Base-by-base conservation (phyloP, 2,329 filamentous ascomycete species). In the Fusarium illudens region DNA sequence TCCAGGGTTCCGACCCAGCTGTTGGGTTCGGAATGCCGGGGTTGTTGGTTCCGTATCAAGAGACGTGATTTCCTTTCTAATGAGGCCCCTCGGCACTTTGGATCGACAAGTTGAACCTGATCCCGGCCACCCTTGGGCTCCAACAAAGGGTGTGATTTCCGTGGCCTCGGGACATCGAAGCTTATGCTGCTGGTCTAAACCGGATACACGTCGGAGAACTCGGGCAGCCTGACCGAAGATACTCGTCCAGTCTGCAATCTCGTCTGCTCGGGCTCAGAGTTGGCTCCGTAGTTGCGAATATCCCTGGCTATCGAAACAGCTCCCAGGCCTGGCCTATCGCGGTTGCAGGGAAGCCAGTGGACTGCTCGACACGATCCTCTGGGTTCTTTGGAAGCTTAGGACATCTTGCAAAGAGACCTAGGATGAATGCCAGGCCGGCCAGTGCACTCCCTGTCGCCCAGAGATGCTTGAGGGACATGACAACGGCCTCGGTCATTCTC, bases 371-470 rank as follows among this genome's bases (percentile, higher is more conserved):
- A 25, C 27, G n/a, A 19, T 27, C 44, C 42, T 50, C 32, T 19
- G 51, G 42, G 49, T 59, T 58, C 55, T 54, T 61, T 33, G 70
- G 63, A 36, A 73, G 63, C 22, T 32, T 60, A 2, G 71, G 71
- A 30, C 71, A 72, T 53, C 60, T 64, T 29, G 63, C 58, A 33
- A 68, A 71, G 17, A 73, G 27, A n/a, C 62, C 53, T 11, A 73
- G 36, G 20, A 68, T 20, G 32, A 70, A 51, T 53, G 68, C 70
- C 13, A 67, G 33, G 13, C 48, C 53, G 9, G 71, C 65, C 60
- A 73, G 55, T 37, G 61, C 56, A 36, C 70, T 70, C 9, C 66
- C 71, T 53, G 64, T 65, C 46, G 67, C 50, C 71, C 71, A 74
- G 17, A 73, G 60, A 11, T 46, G 32, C 27, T 63, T 55, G 10